phyloP scores from a whole-genome alignment of 2,329 filamentous ascomycete genomes.

The Diaporthe caulivora region DNA sequence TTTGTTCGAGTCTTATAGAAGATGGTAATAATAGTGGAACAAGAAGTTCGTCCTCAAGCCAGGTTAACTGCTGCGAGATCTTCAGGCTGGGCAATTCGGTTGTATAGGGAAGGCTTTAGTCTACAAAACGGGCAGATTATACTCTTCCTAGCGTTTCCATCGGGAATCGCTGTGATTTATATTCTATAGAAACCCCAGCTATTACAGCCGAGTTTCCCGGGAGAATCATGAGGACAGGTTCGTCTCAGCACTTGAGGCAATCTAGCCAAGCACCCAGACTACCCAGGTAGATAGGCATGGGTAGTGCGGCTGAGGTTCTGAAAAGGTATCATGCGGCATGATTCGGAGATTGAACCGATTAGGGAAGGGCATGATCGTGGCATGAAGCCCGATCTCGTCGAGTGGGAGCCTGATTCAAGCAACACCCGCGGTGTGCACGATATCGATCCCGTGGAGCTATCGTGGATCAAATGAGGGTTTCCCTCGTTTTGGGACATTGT shows the following conservation, averaged over 20 bases:
- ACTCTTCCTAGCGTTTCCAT: background rate
- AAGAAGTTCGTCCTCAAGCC: background rate
- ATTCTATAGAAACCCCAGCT: background rate
- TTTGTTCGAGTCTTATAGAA: background rate
- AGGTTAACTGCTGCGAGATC: background rate
- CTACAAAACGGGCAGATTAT: background rate
- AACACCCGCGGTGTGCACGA: background rate
- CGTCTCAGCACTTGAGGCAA: background rate
- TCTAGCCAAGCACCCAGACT: background rate
- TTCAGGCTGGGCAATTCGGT: too few species aligned
- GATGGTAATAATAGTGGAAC: background rate
- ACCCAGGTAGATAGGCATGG: background rate
- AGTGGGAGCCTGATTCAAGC: background rate
- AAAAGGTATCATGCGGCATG: background rate
- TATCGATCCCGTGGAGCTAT: background rate
- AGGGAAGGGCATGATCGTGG: background rate
- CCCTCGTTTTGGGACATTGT: background rate
- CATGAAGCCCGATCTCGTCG: background rate
- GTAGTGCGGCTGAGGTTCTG: background rate
- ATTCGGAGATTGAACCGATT: background rate
- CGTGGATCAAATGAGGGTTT: background rate
- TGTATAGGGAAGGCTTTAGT: background rate
- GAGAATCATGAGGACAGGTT: background rate
- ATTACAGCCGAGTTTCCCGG: background rate
- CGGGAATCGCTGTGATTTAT: background rate